Percentiles rank a stretch among this genome's conserved stretches.
Conservation (phyloP, 257 asterid species). For the Nicotiana benthamiana region DNA sequence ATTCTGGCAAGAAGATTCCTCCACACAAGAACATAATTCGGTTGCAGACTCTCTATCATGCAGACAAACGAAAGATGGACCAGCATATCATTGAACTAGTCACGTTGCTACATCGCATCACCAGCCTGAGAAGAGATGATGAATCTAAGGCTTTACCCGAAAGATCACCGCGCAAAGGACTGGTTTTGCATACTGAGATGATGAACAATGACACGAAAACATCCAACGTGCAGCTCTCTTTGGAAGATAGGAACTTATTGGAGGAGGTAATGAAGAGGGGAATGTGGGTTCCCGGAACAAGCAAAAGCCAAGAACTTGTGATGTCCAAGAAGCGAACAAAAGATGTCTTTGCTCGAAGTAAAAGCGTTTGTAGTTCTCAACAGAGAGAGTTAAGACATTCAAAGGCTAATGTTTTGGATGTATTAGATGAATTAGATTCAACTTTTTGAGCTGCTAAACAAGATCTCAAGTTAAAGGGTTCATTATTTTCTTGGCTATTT, state of each 20-base stretch:
- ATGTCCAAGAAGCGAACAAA: conserved; percentile 28
- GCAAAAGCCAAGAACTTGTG: conserved; percentile 81
- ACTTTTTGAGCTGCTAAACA: conserved; percentile 29
- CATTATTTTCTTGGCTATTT: neutral
- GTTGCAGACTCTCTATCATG: conserved; percentile 81
- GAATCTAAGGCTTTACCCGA: conserved; percentile 35
- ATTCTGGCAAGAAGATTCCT: conserved; percentile 57
- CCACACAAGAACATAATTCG: conserved; percentile 49
- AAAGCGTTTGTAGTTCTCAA: no score
- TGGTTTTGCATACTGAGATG: conserved; percentile 2
- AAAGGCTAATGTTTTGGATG: conserved; percentile 49
- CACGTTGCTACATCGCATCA: conserved; percentile 74
- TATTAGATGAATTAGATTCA: conserved; percentile 70
- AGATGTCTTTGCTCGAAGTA: conserved; percentile 46
- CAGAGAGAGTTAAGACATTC: conserved; percentile 27
- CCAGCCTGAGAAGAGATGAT: conserved; percentile 48
- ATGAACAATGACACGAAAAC: neutral
- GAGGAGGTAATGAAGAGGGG: conserved; percentile 66
- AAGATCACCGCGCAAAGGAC: conserved; percentile 49
- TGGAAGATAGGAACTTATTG: conserved; percentile 59
- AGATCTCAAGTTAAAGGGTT: neutral
- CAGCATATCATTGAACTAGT: conserved; percentile 59
- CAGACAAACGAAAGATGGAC: conserved; percentile 67
- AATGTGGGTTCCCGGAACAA: conserved; percentile 45
- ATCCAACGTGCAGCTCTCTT: conserved; percentile 30